Evolutionary conservation across 192 early-diverging fungal species (phyloP), one percentile per base, ranked within the genome.

Genomic region (Backusella parvicylindrica): DNA sequence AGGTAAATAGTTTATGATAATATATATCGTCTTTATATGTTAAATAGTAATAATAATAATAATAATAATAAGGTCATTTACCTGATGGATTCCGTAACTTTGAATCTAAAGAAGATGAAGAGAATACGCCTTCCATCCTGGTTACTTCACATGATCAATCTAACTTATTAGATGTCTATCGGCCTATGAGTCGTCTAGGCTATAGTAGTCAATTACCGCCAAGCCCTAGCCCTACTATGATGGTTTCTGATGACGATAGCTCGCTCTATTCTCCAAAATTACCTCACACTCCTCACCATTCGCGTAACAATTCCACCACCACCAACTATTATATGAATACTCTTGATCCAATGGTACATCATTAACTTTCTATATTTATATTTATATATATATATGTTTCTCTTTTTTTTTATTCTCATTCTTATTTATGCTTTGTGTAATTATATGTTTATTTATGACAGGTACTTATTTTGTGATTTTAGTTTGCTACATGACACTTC

Each of bases 11-110:
- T 23, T 56, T 11, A 12, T 11, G 9, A 56, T 56, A 21, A 23
- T 56, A 12, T 2, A 26, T 66, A 82, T 95, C 87, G 92, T 66
- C 79, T 85, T 18, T 85, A 86, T 71, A 83, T 93, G 68, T 74
- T 78, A 37, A 74, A 79, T 37, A 81, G 83, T 37, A 36, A 49
- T n/a, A 37, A 37, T 5, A 2, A 37, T n/a, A 37, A 37, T 37
- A 37, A 41, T 12, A 1, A 56, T 56, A 8, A 23, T 26, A 53
- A 76, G 36, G 36, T n/a, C 7, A 68, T 53, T 26, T 53, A 50
- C 11, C 49, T 63, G 36, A 26, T 64, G 41, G 38, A 21, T 32
- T 68, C 23, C 15, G 30, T 36, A 23, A 6, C 43, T 47, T 47
- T 47, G 43, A 47, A 31, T 33, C 50, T 33, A 36, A 16, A 50